These are phyloP conservation scores for Alternaria sp. DNA, from an alignment of 2,329 filamentous ascomycete species.

Conservation along the genomic window DNA sequence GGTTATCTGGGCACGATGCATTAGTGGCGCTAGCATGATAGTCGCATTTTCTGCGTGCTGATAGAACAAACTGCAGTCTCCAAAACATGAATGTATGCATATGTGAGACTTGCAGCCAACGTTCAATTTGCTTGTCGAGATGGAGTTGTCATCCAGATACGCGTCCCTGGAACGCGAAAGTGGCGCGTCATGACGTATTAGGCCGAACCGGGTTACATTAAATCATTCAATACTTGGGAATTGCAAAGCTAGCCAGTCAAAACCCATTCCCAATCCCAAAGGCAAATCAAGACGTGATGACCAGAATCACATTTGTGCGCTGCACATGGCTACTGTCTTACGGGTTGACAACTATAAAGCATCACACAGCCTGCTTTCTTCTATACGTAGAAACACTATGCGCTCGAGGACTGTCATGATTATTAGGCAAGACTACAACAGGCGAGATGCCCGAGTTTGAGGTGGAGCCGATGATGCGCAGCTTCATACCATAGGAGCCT, in stretches of 20 bases:
- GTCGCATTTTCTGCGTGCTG: background rate
- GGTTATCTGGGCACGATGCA: constrained; percentile 15
- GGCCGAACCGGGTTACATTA: background rate
- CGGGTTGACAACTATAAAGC: background rate
- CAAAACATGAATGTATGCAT: background rate
- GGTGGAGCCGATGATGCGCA: no score
- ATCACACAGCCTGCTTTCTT: background rate
- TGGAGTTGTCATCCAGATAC: background rate
- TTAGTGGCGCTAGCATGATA: constrained; percentile 14
- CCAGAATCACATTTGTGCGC: background rate
- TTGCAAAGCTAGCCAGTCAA: background rate
- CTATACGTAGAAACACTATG: background rate
- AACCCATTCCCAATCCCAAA: background rate
- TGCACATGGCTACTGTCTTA: background rate
- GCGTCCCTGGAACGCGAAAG: background rate
- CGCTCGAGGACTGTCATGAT: background rate
- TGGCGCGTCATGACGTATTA: background rate
- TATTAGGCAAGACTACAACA: background rate
- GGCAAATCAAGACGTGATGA: background rate
- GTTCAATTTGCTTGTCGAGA: background rate
- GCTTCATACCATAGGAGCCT: no score
- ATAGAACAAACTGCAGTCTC: background rate
- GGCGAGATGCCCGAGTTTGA: no score
- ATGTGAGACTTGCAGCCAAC: background rate
- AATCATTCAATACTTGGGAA: background rate